Base-by-base conservation (phyloP, 768 basidiomycete species). In the Leccinum incarnatum region DNA sequence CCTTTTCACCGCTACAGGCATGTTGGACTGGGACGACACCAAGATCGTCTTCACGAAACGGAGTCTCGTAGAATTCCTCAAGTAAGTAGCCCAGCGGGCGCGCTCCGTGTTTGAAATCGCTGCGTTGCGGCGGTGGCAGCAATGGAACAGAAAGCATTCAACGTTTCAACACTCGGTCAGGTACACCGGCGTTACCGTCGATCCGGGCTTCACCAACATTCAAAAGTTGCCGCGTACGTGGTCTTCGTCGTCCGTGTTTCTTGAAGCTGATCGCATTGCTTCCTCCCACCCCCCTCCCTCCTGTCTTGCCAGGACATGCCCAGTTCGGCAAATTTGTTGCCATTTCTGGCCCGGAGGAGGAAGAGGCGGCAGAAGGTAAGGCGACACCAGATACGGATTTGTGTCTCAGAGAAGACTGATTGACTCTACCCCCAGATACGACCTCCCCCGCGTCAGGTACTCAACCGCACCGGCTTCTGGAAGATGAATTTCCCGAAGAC, bases 31-130 rank as follows among this genome's bases (percentile, higher is more conserved):
- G 89, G 90, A 91, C 67, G 69, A 74, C 12, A 89, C 87, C 51
- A 83, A 74, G 59, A 89, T 92, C 61, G 83, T 92, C 29, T 91
- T 92, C 69, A 91, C 88, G 14, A 92, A 92, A 67, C 83, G 90
- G 42, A 76, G 83, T 46, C 75, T 92, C 62, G 77, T 91, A 54
- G 89, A 91, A 65, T 92, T 92, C 69, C 75, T 92, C 62, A 89
- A 86, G 89, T 89, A 70, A 64, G 80, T 62, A 53, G 21, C 40
- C 45, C 27, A 42, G n/a, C 50, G 30, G 46, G 55, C 30, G 48
- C 56, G 57, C 53, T 56, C 59, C 21, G n/a, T 45, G 10, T 45
- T 19, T 45, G 19, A 11, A n/a, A 42, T 45, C 42, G 42, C n/a
- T 19, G 42, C 42, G 42, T 32, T 45, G 42, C 42, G 11, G 42